Percentiles rank a stretch among this genome's conserved stretches.
Conservation (phyloP, 2,329 filamentous ascomycete species). For the Juglanconis sp. region DNA sequence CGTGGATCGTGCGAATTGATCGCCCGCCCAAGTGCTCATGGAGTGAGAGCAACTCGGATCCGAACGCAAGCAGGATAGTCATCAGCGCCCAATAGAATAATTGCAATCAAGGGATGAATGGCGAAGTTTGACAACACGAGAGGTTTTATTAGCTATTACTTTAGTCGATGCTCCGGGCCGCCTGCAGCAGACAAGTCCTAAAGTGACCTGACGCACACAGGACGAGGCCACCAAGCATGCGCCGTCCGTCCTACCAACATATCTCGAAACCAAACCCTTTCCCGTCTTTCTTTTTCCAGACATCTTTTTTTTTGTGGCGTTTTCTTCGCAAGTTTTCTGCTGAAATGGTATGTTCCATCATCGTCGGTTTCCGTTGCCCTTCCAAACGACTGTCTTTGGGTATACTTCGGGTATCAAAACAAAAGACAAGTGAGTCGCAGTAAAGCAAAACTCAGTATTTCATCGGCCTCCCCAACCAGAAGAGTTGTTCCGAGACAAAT, state of each 20-base stretch:
- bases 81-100: neutral
- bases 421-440: constrained; percentile 27
- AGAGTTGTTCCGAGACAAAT: constrained; percentile 29
- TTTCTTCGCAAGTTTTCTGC: constrained; percentile 6
- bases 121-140: constrained; percentile 8
- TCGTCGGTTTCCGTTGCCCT: constrained; percentile 24
- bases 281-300: constrained; percentile 4
- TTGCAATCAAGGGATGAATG: neutral
- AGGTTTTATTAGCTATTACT: constrained; percentile 13
- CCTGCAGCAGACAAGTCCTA: constrained; percentile 5
- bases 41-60: no score
- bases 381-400: constrained; percentile 25
- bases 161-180: constrained; percentile 6
- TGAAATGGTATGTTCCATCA: constrained; percentile 10
- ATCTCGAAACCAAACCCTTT: constrained; percentile 9
- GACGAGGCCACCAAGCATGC: constrained; percentile 4
- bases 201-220: neutral
- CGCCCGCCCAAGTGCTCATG: no score
- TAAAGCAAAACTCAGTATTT: constrained; percentile 21
- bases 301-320: constrained; percentile 12
- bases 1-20: no score
- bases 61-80: no score
- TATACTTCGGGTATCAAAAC: constrained; percentile 39
- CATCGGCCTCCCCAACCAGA: constrained; percentile 16
- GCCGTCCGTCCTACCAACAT: constrained; percentile 3